Base-by-base conservation (phyloP, 352 stramenopile genomes). In the Blastocystis sp. region DNA sequence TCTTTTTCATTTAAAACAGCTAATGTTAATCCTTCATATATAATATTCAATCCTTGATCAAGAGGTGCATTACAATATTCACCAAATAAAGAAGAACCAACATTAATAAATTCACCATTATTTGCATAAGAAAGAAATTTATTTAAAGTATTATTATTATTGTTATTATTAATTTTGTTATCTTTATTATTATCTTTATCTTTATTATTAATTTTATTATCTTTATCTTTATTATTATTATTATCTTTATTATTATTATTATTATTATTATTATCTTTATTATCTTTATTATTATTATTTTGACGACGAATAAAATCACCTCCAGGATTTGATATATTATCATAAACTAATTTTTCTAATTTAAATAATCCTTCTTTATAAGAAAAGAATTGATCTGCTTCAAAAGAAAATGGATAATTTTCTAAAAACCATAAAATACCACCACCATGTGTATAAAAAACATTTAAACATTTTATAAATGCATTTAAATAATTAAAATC, bases 401-500 rank as follows among this genome's bases (percentile, higher is more conserved):
- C 45, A 19, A 45, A 55, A 2, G 45, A 45, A 19, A 25, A 55
- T 10, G 45, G 45, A 11, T 37, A 43, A 24, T 55, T 55, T 19
- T 55, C 45, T 4, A 55, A 34, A 19, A 55, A 45, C 25, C 18
- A 55, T 11, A 44, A 55, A 16, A 52, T 30, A 35, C 42, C 42
- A 40, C 42, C 42, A 11, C 42, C 42, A 5, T 41, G 5, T 6
- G 32, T 13, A 52, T 36, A 40, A 30, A 52, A 52, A n/a, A 19
- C 13, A 0, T 52, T 1, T 4, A 52, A 24, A 0, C 13, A 0
- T 6, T 52, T 30, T 4, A 52, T 16, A 30, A 52, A 52, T 4
- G 42, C 18, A 0, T 52, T 36, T 16, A 24, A 52, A 30, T 40
- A 52, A 30, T 52, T 11, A 30, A 52, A 52, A 24, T 42, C 1